Percentiles rank a stretch among this genome's conserved stretches.
phyloP scores from a whole-genome alignment of 2,329 filamentous ascomycete species.

The Pseudogymnoascus sp. region DNA sequence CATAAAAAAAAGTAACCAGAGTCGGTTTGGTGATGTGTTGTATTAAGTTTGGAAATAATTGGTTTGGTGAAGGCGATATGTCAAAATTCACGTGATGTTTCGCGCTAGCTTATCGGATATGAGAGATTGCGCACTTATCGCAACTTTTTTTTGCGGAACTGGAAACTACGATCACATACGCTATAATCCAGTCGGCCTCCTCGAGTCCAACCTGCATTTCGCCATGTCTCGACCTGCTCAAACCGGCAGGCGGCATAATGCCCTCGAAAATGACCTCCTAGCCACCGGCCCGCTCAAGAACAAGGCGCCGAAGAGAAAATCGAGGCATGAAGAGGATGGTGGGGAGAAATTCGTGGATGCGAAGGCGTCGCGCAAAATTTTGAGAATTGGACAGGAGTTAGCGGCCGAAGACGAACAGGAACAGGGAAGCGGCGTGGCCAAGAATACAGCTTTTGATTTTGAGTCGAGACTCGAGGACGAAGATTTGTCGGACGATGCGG shows the following conservation, averaged over 20 bases:
- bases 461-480: constrained; percentile 62
- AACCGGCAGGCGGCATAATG: constrained; percentile 62
- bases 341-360: constrained; percentile 73
- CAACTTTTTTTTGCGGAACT: constrained; percentile 6
- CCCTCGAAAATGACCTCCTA: constrained; percentile 79
- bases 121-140: constrained; percentile 3
- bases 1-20: neutral
- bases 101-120: constrained; percentile 6
- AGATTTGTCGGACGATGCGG: constrained; percentile 34
- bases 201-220: neutral
- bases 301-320: constrained; percentile 63
- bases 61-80: neutral
- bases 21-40: neutral
- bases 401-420: constrained; percentile 68
- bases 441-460: constrained; percentile 67
- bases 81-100: neutral
- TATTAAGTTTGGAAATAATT: neutral
- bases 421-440: neutral
- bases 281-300: constrained; percentile 63
- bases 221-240: neutral
- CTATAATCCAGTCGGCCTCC: neutral
- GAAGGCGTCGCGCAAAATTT: constrained; percentile 78
- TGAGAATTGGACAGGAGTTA: constrained; percentile 82
- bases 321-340: constrained; percentile 48
- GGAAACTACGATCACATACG: neutral